These are phyloP conservation scores for Juncus effusus DNA, from an alignment of 176 grass and related monocot genomes.

Conservation along the genomic window DNA sequence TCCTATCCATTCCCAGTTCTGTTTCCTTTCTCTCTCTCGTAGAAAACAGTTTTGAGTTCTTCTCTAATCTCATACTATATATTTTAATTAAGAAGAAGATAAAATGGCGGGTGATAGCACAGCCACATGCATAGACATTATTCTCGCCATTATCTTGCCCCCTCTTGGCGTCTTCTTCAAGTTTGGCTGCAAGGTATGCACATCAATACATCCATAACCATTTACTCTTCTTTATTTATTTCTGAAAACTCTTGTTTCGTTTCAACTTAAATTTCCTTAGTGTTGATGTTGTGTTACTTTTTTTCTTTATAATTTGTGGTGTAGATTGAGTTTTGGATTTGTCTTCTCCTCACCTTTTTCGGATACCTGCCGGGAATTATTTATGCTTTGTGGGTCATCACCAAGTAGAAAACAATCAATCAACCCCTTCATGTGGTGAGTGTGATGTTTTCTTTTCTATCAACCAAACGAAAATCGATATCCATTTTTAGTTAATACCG, in stretches of 20 bases:
- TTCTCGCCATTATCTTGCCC: slow-evolving; percentile 90
- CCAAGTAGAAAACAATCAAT: slow-evolving; percentile 30
- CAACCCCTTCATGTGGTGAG: too few relatives aligned
- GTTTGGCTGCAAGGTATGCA: slow-evolving; percentile 61
- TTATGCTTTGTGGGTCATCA: slow-evolving; percentile 79
- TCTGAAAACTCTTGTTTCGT: not conserved
- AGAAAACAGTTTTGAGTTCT: too few relatives aligned
- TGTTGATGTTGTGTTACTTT: slow-evolving; percentile 3
- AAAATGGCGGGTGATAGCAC: too few relatives aligned
- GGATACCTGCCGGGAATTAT: slow-evolving; percentile 87
- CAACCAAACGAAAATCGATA: too few relatives aligned
- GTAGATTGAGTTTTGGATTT: slow-evolving; percentile 94
- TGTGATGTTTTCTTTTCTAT: too few relatives aligned
- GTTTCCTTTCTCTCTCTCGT: too few relatives aligned
- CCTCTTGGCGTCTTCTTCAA: slow-evolving; percentile 96
- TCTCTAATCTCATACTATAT: too few relatives aligned
- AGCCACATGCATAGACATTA: slow-evolving; percentile 35
- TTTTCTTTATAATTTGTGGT: not conserved
- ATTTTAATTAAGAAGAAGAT: too few relatives aligned
- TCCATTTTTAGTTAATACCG: too few relatives aligned
- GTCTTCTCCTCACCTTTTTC: slow-evolving; percentile 65
- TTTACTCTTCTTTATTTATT: not conserved
- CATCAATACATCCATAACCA: not conserved
- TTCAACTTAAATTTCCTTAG: not conserved
- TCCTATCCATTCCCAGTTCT: too few relatives aligned